phyloP scores from a whole-genome alignment of 208 protist species.

The Balamuthia mandrillaris region DNA sequence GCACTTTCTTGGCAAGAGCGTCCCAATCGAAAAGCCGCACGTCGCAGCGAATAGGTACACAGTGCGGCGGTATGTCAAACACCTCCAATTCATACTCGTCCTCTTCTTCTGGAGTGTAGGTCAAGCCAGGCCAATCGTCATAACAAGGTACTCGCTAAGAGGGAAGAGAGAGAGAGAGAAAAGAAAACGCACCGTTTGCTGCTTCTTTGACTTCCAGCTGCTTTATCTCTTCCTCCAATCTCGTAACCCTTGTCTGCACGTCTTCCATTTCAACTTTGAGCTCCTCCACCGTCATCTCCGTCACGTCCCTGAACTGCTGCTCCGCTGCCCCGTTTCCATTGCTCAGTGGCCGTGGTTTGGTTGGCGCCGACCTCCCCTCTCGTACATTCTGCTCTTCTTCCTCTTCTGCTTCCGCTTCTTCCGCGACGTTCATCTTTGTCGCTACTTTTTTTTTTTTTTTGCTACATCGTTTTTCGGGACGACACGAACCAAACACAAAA shows the following conservation, averaged over 20 bases:
- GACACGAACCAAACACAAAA: no score
- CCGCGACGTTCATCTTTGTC: no score
- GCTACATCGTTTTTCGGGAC: no score
- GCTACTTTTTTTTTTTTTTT: no score
- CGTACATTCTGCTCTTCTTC: neutral
- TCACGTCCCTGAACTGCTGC: neutral
- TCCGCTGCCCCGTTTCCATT: neutral
- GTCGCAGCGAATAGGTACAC: conserved; percentile 59
- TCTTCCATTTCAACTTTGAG: neutral
- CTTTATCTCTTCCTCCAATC: neutral
- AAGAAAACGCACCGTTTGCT: neutral
- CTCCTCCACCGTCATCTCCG: neutral
- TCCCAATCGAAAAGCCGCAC: conserved; percentile 59
- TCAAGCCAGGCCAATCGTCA: no score
- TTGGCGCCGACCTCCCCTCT: neutral
- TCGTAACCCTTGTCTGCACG: neutral
- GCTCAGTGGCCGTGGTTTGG: neutral
- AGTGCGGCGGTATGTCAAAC: conserved; percentile 50
- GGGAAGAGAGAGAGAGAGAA: neutral
- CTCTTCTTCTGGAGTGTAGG: no score
- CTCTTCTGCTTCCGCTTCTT: neutral
- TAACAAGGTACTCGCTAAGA: neutral
- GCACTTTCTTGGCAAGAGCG: conserved; percentile 26
- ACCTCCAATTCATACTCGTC: conserved; percentile 43
- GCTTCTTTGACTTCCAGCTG: neutral